Evolutionary conservation across 2,329 filamentous ascomycete genomes (phyloP).

Genomic region (Claviceps sp.): DNA sequence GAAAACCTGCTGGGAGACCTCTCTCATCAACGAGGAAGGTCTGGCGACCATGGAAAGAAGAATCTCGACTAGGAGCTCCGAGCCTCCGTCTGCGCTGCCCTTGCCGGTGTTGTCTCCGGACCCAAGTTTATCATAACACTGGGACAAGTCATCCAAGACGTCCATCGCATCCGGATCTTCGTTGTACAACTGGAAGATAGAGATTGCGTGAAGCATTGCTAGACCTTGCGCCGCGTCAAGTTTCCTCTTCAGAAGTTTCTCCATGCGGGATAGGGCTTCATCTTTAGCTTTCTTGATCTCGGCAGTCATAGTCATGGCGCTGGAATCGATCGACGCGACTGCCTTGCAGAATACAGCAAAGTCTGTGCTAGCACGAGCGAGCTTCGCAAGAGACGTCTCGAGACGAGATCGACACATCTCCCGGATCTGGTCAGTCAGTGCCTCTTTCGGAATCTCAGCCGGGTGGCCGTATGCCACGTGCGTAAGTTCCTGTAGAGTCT

Average conservation of each 20-base stretch:
- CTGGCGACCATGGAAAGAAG: conserved; percentile 81
- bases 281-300: conserved; percentile 39
- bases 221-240: conserved; percentile 44
- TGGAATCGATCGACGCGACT: conserved; percentile 38
- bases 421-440: conserved; percentile 37
- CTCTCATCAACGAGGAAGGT: conserved; percentile 70
- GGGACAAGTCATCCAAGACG: conserved; percentile 67
- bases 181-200: conserved; percentile 80
- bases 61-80: conserved; percentile 72
- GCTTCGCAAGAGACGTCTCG: conserved; percentile 42
- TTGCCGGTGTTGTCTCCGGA: conserved; percentile 30
- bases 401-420: conserved; percentile 43
- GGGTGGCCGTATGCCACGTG: conserved; percentile 40
- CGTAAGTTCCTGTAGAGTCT: conserved; percentile 38
- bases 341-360: conserved; percentile 40
- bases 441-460: conserved; percentile 25
- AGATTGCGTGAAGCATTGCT: conserved; percentile 69
- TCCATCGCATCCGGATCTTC: conserved; percentile 76
- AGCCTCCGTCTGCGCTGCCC: conserved; percentile 41
- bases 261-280: conserved; percentile 37
- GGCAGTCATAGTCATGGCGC: conserved; percentile 40
- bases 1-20: conserved; percentile 81
- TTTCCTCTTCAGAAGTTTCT: conserved; percentile 35
- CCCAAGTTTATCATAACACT: conserved; percentile 56
- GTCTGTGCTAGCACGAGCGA: conserved; percentile 40